Evolutionary conservation across 108 stramenopile genomes (phyloP).

Genomic region (Aureococcus anophagefferens): DNA sequence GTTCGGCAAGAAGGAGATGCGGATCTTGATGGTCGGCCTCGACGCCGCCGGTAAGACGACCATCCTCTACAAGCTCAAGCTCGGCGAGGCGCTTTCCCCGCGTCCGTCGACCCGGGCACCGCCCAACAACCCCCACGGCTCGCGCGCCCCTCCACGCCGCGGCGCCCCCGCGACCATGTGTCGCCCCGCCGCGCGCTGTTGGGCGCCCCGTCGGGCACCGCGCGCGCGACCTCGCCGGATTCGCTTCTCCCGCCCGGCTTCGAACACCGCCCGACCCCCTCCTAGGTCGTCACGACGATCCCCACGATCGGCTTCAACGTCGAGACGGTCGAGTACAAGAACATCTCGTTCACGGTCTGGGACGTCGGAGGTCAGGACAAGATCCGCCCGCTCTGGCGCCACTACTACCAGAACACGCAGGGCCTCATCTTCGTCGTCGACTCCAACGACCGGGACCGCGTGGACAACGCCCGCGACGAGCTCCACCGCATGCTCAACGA

Average conservation of each 20-base stretch:
- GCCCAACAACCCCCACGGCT: no score
- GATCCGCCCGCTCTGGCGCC: conserved; percentile 95
- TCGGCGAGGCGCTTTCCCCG: no score
- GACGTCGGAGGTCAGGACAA: conserved; percentile 98
- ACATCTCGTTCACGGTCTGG: conserved; percentile 88
- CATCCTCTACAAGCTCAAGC: conserved; percentile 99
- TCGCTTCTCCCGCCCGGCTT: no score
- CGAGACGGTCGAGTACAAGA: conserved; percentile 83
- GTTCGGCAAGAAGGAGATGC: conserved; percentile 77
- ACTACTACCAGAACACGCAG: conserved; percentile 98
- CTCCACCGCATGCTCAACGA: conserved; percentile 87
- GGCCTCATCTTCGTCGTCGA: conserved; percentile 96
- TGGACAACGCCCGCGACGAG: conserved; percentile 89
- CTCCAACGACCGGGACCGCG: conserved; percentile 91
- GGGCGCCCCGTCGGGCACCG: no score
- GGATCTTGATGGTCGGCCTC: conserved; percentile 99
- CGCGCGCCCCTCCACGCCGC: no score
- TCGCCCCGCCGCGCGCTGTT: no score
- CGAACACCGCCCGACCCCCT: no score
- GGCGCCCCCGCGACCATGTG: no score
- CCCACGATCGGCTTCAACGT: conserved; percentile 89
- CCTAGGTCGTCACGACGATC: conserved; percentile 97
- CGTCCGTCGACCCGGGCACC: no score
- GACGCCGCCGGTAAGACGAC: conserved; percentile 99
- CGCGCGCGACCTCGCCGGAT: no score